Percentiles rank a stretch among this genome's conserved stretches.
phyloP scores from a whole-genome alignment of 108 stramenopile genomes.

The Cyclotella kingstonii region DNA sequence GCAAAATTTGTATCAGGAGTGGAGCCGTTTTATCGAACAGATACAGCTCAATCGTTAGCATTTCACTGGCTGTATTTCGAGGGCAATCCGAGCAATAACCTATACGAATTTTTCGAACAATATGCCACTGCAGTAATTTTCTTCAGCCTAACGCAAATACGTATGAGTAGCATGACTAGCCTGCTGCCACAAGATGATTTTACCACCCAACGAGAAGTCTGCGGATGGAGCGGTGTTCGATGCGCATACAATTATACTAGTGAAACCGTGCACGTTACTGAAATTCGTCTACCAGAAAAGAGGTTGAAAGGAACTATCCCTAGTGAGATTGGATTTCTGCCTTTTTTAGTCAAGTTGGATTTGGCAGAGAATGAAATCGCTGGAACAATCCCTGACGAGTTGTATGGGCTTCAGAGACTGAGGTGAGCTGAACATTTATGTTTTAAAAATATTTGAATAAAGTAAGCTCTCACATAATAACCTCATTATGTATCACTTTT shows the following conservation, averaged over 20 bases:
- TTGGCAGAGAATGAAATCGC: constrained; percentile 67
- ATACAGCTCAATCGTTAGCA: constrained; percentile 29
- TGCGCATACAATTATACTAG: constrained; percentile 44
- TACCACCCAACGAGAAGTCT: constrained; percentile 19
- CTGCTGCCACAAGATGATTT: constrained; percentile 25
- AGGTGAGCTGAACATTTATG: constrained; percentile 13
- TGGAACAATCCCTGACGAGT: constrained; percentile 64
- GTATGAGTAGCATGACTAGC: constrained; percentile 9
- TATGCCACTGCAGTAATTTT: constrained; percentile 41
- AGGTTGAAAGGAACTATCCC: constrained; percentile 59
- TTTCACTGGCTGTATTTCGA: constrained; percentile 40
- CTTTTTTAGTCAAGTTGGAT: constrained; percentile 50
- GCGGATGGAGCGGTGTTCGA: constrained; percentile 39
- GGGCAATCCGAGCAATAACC: constrained; percentile 33
- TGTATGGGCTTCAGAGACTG: constrained; percentile 31
- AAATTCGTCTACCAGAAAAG: constrained; percentile 23
- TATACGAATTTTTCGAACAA: constrained; percentile 48
- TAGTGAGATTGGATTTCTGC: constrained; percentile 50
- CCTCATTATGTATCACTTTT: background rate
- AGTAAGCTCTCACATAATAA: background rate
- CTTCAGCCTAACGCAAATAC: constrained; percentile 32
- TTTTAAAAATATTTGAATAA: background rate
- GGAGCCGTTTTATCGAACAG: constrained; percentile 16
- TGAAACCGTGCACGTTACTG: constrained; percentile 38
- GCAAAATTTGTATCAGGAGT: constrained; percentile 34